Percentiles rank a stretch among this genome's conserved stretches.
Conservation (phyloP, 345 rosid species). For the Euphorbia pulcherrima region DNA sequence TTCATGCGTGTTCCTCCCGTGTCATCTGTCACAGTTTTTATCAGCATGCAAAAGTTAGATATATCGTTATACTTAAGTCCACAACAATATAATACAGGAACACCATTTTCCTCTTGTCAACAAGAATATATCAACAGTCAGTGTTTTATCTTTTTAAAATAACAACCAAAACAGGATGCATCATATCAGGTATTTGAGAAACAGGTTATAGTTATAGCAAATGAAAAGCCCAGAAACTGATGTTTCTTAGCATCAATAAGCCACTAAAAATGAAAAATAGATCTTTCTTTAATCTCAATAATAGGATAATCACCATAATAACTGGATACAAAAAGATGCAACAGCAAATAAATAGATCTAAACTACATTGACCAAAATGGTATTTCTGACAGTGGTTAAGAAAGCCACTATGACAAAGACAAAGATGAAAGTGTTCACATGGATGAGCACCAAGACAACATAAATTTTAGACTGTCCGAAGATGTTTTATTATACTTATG, state of each 20-base stretch:
- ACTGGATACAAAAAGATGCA: background rate
- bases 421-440: background rate
- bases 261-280: background rate
- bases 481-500: background rate
- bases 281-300: background rate
- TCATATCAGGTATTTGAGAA: background rate
- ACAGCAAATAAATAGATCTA: background rate
- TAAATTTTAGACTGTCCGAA: background rate
- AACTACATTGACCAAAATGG: background rate
- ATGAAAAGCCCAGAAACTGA: background rate
- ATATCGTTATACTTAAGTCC: background rate
- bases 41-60: conserved; percentile 7
- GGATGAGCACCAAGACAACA: background rate
- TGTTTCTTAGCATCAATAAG: background rate
- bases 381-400: background rate
- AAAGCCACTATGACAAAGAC: background rate
- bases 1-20: conserved; percentile 64
- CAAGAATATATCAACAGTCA: background rate
- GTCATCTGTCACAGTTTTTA: conserved; percentile 53
- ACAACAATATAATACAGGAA: background rate
- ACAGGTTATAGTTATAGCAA: background rate
- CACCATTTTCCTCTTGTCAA: background rate
- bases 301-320: background rate
- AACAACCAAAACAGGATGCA: background rate
- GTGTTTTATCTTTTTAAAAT: background rate